A percentile compares a stretch with the other conserved stretches of the same genome.
Conservation (phyloP, 1,139 yeast species). For the Pneumocystis murina region DNA sequence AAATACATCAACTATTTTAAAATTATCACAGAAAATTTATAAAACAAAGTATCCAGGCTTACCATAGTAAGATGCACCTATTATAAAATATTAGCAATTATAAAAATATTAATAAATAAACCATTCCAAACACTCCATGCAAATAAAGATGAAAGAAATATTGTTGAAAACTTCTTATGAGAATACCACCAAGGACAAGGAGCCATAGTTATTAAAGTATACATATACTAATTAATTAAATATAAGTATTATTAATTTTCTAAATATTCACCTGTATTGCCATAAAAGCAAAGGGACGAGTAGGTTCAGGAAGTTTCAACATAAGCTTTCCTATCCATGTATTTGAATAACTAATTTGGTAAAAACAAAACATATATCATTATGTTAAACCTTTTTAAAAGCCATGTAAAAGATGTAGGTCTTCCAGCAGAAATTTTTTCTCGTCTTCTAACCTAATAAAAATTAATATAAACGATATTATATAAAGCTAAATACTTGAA, state of each 20-base stretch:
- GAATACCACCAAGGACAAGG: constrained; percentile 78
- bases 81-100: not conserved
- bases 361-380: not conserved
- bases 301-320: constrained; percentile 64
- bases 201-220: constrained; percentile 78
- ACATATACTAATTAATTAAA: constrained; percentile 45
- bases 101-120: constrained; percentile 59
- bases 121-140: constrained; percentile 78
- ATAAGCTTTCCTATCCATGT: constrained; percentile 62
- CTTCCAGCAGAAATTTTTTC: constrained; percentile 75
- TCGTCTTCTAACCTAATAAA: constrained; percentile 32
- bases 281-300: constrained; percentile 76
- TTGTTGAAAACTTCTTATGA: constrained; percentile 49
- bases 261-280: constrained; percentile 27
- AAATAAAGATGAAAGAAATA: constrained; percentile 57
- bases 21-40: not conserved
- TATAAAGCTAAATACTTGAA: constrained; percentile 36
- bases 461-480: not conserved
- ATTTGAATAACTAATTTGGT: constrained; percentile 37
- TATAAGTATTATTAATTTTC: not conserved
- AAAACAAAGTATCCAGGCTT: not conserved
- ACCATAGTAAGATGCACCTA: not conserved
- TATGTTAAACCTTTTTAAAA: constrained; percentile 33
- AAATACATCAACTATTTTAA: constrained; percentile 49
- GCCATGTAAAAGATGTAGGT: constrained; percentile 74